Conservation (phyloP, 495 filamentous ascomycete genomes). For the Hypoxylon perforatum region DNA sequence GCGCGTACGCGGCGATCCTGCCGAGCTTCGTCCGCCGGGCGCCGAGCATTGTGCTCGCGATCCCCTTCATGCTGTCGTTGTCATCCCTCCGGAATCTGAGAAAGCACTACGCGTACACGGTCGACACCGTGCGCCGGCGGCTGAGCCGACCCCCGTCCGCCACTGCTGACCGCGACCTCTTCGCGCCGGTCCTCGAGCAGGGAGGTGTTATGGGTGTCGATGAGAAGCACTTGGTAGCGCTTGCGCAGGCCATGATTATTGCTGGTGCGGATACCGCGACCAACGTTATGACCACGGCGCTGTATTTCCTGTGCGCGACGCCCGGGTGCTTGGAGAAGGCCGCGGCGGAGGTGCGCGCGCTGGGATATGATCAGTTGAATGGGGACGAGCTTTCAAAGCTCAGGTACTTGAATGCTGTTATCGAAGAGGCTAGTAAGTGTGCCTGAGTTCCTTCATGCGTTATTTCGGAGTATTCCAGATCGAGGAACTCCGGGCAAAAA, state of each 20-base stretch:
- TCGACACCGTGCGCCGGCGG: slow-evolving; percentile 22
- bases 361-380: slow-evolving; percentile 35
- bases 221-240: slow-evolving; percentile 32
- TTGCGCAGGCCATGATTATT: slow-evolving; percentile 41
- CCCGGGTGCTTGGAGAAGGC: slow-evolving; percentile 47
- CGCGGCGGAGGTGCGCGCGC: slow-evolving; percentile 44
- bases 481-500: too few relatives aligned
- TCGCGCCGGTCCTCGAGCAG: slow-evolving; percentile 24
- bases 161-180: slow-evolving; percentile 23
- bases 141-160: neutral
- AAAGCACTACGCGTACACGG: slow-evolving; percentile 41
- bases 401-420: slow-evolving; percentile 52
- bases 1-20: slow-evolving; percentile 36
- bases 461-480: too few relatives aligned
- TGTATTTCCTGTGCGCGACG: slow-evolving; percentile 47
- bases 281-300: slow-evolving; percentile 31
- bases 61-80: slow-evolving; percentile 34
- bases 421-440: slow-evolving; percentile 49
- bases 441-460: neutral
- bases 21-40: slow-evolving; percentile 24
- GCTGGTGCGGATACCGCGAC: slow-evolving; percentile 45
- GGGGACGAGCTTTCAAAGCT: slow-evolving; percentile 39
- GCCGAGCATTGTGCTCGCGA: slow-evolving; percentile 20
- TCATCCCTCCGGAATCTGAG: slow-evolving; percentile 27
- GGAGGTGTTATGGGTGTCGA: slow-evolving; percentile 11